Percentiles rank a stretch among this genome's conserved stretches.
phyloP scores from a whole-genome alignment of 345 rosid genomes.

The Euphorbia pulcherrima region DNA sequence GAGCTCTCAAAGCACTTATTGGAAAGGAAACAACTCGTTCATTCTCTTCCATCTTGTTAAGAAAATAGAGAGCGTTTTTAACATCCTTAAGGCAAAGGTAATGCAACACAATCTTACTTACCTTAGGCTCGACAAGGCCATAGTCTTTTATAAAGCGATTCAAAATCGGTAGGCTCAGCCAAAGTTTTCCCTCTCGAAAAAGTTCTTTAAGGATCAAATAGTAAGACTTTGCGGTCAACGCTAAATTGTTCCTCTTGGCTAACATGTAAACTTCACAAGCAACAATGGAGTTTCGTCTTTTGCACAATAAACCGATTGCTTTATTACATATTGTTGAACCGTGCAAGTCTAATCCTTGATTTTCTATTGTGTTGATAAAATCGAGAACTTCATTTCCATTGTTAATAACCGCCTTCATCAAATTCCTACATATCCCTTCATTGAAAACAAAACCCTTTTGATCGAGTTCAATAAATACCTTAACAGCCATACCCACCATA shows the following conservation, averaged over 20 bases:
- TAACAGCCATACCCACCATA: conserved; percentile 56
- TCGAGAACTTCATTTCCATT: conserved; percentile 43
- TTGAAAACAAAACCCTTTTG: conserved; percentile 48
- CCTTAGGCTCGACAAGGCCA: conserved; percentile 42
- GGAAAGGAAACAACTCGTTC: conserved; percentile 31
- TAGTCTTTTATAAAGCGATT: conserved; percentile 39
- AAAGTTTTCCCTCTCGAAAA: conserved; percentile 21
- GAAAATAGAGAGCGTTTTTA: conserved; percentile 30
- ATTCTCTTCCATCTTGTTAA: conserved; percentile 34
- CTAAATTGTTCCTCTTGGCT: conserved; percentile 42
- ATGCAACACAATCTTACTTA: conserved; percentile 35
- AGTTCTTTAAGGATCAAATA: conserved; percentile 36
- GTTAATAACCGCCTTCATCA: conserved; percentile 42
- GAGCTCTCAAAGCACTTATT: conserved; percentile 38
- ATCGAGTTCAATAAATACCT: conserved; percentile 50
- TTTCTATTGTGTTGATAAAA: conserved; percentile 44
- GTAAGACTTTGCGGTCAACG: conserved; percentile 39
- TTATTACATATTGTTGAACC: conserved; percentile 36
- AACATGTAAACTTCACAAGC: conserved; percentile 44
- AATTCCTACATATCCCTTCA: conserved; percentile 29
- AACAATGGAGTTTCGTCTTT: conserved; percentile 38
- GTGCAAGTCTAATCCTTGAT: conserved; percentile 28
- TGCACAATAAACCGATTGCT: conserved; percentile 54
- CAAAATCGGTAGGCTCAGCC: conserved; percentile 36
- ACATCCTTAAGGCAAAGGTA: conserved; percentile 46